Evolutionary conservation across 2,329 filamentous ascomycete species (phyloP), one percentile per base, ranked within the genome.

Genomic region (Fusarium beomiforme): DNA sequence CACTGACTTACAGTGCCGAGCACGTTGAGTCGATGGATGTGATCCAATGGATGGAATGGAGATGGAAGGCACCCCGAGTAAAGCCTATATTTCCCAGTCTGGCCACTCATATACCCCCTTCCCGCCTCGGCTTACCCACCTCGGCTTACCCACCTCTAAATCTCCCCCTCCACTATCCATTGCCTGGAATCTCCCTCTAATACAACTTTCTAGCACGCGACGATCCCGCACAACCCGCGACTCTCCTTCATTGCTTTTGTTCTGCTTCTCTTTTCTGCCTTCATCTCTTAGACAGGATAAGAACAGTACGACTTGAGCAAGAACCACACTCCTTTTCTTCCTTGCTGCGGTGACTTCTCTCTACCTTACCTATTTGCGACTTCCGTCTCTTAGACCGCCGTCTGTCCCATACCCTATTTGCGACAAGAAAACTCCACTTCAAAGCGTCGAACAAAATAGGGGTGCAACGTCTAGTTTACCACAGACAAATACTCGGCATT

Each of bases 201-300:
- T 72, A 62, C 69, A 71, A 69, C 43, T 49, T 58, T 64, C 23
- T 24, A 36, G 49, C 60, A 65, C 49, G 47, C 67, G 60, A 69
- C 67, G 67, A 71, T 71, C 68, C 68, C 69, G 69, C 68, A 65
- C 59, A 71, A 72, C 54, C 69, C 69, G 69, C 33, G 41, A 64
- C 33, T 55, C 46, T 64, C 14, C 37, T 36, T 43, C 23, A 31
- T 42, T 39, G 34, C 41, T 57, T 29, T 33, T 41, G 36, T 49
- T 54, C 23, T 51, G 26, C 23, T 37, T 60, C 23, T 42, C 29
- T 10, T 34, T 50, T 21, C 19, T 37, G 42, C 54, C 34, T 49
- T 41, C 26, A 29, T 69, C 21, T 34, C 29, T 60, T 47, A n/a
- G 29, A 42, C 17, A 24, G 47, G n/a, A 67, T 33, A 67, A 29